These are phyloP conservation scores for Silene noctiflora DNA, from an alignment of 179 eudicot species.

Conservation along the genomic window DNA sequence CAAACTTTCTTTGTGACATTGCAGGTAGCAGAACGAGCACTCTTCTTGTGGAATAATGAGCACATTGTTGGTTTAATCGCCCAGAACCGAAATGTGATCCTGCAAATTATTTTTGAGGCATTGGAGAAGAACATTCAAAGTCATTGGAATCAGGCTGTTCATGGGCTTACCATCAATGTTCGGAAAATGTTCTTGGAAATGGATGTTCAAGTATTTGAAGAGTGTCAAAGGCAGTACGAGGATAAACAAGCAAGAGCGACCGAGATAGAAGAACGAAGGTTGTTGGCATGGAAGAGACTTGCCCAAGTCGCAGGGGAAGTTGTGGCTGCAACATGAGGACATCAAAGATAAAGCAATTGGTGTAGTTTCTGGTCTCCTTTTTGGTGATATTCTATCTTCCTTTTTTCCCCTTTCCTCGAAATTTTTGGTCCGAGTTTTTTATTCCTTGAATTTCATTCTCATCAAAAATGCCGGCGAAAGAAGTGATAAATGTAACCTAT, in stretches of 20 bases:
- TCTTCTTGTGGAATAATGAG: slow-evolving; percentile 61
- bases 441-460: slow-evolving; percentile 25
- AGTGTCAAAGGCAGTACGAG: background rate
- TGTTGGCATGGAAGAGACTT: slow-evolving; percentile 48
- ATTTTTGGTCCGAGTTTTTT: slow-evolving; percentile 20
- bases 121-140: slow-evolving; percentile 50
- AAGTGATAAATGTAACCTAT: slow-evolving; percentile 35
- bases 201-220: background rate
- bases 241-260: slow-evolving; percentile 30
- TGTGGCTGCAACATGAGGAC: slow-evolving; percentile 31
- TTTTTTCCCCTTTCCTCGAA: slow-evolving; percentile 10
- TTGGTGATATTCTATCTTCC: background rate
- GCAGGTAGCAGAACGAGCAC: slow-evolving; percentile 56
- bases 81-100: slow-evolving; percentile 44
- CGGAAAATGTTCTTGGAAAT: background rate
- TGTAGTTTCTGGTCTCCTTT: background rate
- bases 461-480: slow-evolving; percentile 32
- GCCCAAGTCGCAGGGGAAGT: slow-evolving; percentile 47
- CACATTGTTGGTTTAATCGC: slow-evolving; percentile 53
- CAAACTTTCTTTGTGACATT: background rate
- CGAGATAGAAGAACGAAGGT: slow-evolving; percentile 44
- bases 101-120: slow-evolving; percentile 59
- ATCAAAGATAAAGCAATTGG: background rate
- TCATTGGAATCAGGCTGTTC: slow-evolving; percentile 64
- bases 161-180: slow-evolving; percentile 56